Base-by-base conservation (phyloP, 148 eudicot genomes). In the Chenopodium formosanum region DNA sequence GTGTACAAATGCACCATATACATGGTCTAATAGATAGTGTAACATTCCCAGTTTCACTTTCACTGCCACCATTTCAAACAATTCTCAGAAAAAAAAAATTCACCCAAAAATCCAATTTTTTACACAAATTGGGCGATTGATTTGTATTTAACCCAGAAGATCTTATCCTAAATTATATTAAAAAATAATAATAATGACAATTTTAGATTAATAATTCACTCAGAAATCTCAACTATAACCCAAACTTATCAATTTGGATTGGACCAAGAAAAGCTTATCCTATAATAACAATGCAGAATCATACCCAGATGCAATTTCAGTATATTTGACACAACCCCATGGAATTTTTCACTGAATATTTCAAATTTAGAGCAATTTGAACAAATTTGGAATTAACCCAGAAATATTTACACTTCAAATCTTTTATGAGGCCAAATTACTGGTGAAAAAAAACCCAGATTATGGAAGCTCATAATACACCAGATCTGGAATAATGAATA, bases 1-100 rank as follows among this genome's bases (percentile, higher is more conserved):
- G 74, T 96, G 98, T 56, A 96, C 79, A 84, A 92, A 90, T 88
- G 99, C 99, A 88, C 99, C 98, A 86, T 96, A 96, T 81, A 94
- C 91, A 89, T 94, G 98, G 82, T 96, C 99, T 85, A 96, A 80
- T 22, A 96, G 95, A 90, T 96, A 92, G 88, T 96, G 96, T 32
- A 96, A 84, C 89, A 91, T 90, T 44, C 99, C 98, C 70, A 94
- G 72, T 78, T 96, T 96, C 34, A 89, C 87, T 77, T 96, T 96
- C 29, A 89, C 87, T 34, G 92, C 80, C 75, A 96, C 99, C 97
- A 94, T 96, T 16, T 7, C 29, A 67, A 44, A 25, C 25, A 50
- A 68, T 7, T 67, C 64, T 48, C 44, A 40, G 44, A 79, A 4
- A 2, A 64, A 64, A 23, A 20, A 60, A 29, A 29, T 40, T 67